Percentiles rank a stretch among this genome's conserved stretches.
Evolutionary conservation across 2,329 filamentous ascomycete species (phyloP).

Genomic region (Stachybotrys elegans): DNA sequence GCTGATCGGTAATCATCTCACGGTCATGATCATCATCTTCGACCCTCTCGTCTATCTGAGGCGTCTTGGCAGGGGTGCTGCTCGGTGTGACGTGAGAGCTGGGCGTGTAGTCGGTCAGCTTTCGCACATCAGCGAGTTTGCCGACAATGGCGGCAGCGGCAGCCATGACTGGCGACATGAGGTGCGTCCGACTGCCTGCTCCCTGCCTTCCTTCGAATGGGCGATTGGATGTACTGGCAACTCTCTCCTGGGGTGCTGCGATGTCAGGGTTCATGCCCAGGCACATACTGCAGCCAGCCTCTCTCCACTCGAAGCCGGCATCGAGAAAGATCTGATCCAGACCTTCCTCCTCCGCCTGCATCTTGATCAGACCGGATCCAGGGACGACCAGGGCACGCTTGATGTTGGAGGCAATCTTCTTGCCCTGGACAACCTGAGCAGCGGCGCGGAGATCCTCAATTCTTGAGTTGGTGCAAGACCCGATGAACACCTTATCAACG

Average conservation of each 20-base stretch:
- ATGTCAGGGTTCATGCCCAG: slow-evolving; percentile 99
- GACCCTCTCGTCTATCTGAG: slow-evolving; percentile 49
- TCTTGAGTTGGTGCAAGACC: slow-evolving; percentile 94
- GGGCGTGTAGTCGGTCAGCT: slow-evolving; percentile 59
- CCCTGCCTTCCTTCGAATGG: slow-evolving; percentile 98
- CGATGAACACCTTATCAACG: slow-evolving; percentile 96
- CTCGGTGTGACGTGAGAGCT: slow-evolving; percentile 56
- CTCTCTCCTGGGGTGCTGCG: slow-evolving; percentile 83
- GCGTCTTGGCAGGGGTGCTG: slow-evolving; percentile 32
- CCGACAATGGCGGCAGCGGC: slow-evolving; percentile 85
- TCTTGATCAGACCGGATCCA: slow-evolving; percentile 90
- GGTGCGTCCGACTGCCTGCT: slow-evolving; percentile 82
- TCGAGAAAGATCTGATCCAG: slow-evolving; percentile 89
- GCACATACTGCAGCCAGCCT: slow-evolving; percentile 98
- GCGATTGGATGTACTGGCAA: slow-evolving; percentile 91
- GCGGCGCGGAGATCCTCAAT: slow-evolving; percentile 93
- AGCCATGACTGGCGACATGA: slow-evolving; percentile 97
- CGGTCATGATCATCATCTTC: slow-evolving; percentile 46
- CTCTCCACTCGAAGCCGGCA: slow-evolving; percentile 95
- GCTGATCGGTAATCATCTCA: slow-evolving; percentile 51
- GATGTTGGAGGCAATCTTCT: slow-evolving; percentile 80
- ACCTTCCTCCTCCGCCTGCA: slow-evolving; percentile 84
- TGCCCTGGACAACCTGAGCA: slow-evolving; percentile 79
- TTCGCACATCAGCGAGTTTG: slow-evolving; percentile 87
- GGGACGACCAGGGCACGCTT: slow-evolving; percentile 96